phyloP scores from a whole-genome alignment of 345 rosid species.

The Salix brachista region DNA sequence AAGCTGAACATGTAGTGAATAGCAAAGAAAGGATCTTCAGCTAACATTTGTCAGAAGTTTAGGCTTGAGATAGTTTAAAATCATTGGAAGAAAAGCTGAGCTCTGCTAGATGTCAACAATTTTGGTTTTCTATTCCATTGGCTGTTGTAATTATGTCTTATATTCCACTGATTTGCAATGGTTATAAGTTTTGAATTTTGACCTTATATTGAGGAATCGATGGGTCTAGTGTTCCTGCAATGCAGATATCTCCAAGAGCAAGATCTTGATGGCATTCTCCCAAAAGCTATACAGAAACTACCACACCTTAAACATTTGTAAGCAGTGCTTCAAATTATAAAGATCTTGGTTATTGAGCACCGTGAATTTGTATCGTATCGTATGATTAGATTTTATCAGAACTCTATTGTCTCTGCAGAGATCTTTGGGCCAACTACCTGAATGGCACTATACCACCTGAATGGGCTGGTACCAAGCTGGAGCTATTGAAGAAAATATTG shows the following conservation, averaged over 20 bases:
- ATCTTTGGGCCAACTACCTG: slow-evolving; percentile 11
- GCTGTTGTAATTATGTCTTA: no score
- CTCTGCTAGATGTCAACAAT: no score
- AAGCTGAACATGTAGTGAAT: background rate
- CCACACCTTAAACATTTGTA: slow-evolving; percentile 9
- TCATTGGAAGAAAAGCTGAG: no score
- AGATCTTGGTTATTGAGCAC: no score
- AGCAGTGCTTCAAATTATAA: background rate
- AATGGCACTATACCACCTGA: slow-evolving; percentile 13
- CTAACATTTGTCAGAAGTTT: background rate
- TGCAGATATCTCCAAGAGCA: slow-evolving; percentile 1
- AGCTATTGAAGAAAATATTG: slow-evolving; percentile 4
- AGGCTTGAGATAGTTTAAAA: background rate
- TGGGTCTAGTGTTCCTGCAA: background rate
- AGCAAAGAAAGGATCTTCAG: background rate
- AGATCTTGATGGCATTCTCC: slow-evolving; percentile 14
- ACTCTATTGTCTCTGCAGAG: background rate
- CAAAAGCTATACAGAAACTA: slow-evolving; percentile 5
- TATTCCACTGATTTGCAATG: background rate
- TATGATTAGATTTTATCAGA: background rate
- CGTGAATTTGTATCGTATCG: background rate
- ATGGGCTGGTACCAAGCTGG: slow-evolving; percentile 14
- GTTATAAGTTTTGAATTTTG: background rate
- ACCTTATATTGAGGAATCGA: background rate
- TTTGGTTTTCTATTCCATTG: background rate